Conservation (phyloP, 1,284 basidiomycete species). For the Ustilago trichophora region DNA sequence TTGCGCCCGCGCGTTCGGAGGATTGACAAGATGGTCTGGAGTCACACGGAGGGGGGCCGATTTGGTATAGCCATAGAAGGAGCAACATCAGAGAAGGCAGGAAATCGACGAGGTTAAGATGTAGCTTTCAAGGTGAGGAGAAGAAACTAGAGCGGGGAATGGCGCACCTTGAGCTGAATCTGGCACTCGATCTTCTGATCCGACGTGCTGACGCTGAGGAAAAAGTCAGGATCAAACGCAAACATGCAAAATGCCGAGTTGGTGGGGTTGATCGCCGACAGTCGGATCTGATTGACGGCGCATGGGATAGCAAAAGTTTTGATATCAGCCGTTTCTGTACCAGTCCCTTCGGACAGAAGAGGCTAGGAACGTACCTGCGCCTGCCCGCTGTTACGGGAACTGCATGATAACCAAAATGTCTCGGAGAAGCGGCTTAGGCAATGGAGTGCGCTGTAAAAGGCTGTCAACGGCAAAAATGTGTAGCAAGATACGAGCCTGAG, state of each 20-base stretch:
- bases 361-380: slow-evolving; percentile 6
- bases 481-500: not conserved
- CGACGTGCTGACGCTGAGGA: slow-evolving; percentile 26
- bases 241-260: slow-evolving; percentile 60
- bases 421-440: slow-evolving; percentile 44
- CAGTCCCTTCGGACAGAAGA: too few species aligned
- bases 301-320: not conserved
- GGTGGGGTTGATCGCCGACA: slow-evolving; percentile 56
- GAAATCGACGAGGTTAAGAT: too few species aligned
- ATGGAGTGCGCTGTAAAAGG: slow-evolving; percentile 34
- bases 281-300: slow-evolving; percentile 40
- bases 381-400: slow-evolving; percentile 7
- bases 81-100: not conserved
- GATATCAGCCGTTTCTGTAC: too few species aligned
- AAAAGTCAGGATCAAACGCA: slow-evolving; percentile 49
- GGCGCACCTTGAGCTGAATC: slow-evolving; percentile 41
- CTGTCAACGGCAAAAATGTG: not conserved
- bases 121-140: too few species aligned
- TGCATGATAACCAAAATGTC: slow-evolving; percentile 41
- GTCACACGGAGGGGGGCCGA: too few species aligned
- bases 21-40: slow-evolving; percentile 43
- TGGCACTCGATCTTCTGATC: slow-evolving; percentile 43
- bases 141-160: not conserved
- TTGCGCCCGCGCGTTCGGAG: slow-evolving; percentile 38
- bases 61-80: too few species aligned